Conservation (phyloP, 2,329 filamentous ascomycete species). For the Purpureocillium lavendulum region DNA sequence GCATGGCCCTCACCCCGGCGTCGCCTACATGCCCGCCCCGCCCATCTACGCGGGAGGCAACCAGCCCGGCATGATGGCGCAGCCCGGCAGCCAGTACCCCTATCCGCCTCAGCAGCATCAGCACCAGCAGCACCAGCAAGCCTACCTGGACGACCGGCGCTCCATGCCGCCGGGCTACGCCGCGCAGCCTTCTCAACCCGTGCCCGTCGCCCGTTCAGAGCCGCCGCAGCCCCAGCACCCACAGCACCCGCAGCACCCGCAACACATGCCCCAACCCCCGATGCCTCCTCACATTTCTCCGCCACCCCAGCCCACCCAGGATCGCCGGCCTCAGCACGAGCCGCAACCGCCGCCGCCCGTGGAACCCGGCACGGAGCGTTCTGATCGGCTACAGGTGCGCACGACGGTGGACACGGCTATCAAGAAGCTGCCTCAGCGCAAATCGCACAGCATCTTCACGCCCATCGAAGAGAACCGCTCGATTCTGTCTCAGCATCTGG, state of each 20-base stretch:
- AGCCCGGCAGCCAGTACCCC: slow-evolving; percentile 29
- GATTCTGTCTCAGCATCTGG: slow-evolving; percentile 76
- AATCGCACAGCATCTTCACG: slow-evolving; percentile 90
- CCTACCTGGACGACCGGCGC: slow-evolving; percentile 69
- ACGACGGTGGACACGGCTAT: slow-evolving; percentile 43
- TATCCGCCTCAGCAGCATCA: slow-evolving; percentile 25
- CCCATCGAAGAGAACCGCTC: slow-evolving; percentile 92
- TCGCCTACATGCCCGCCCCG: slow-evolving; percentile 77
- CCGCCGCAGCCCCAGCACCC: slow-evolving; percentile 52
- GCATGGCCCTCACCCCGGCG: slow-evolving; percentile 51
- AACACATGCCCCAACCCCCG: slow-evolving; percentile 38
- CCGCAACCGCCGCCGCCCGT: slow-evolving; percentile 42
- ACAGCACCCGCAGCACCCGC: slow-evolving; percentile 50
- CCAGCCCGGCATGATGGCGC: slow-evolving; percentile 26
- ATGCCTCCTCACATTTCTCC: slow-evolving; percentile 43
- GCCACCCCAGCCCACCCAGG: slow-evolving; percentile 24
- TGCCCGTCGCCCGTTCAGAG: slow-evolving; percentile 40
- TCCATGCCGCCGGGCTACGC: slow-evolving; percentile 62
- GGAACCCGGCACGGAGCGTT: slow-evolving; percentile 40
- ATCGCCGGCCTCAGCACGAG: slow-evolving; percentile 37
- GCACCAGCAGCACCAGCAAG: slow-evolving; percentile 45
- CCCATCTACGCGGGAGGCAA: slow-evolving; percentile 60
- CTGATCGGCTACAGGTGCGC: slow-evolving; percentile 36
- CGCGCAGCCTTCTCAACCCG: slow-evolving; percentile 45
- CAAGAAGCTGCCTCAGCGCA: slow-evolving; percentile 63